Base-by-base conservation (phyloP, 192 early-diverging fungal species). In the Coemansia sp. region DNA sequence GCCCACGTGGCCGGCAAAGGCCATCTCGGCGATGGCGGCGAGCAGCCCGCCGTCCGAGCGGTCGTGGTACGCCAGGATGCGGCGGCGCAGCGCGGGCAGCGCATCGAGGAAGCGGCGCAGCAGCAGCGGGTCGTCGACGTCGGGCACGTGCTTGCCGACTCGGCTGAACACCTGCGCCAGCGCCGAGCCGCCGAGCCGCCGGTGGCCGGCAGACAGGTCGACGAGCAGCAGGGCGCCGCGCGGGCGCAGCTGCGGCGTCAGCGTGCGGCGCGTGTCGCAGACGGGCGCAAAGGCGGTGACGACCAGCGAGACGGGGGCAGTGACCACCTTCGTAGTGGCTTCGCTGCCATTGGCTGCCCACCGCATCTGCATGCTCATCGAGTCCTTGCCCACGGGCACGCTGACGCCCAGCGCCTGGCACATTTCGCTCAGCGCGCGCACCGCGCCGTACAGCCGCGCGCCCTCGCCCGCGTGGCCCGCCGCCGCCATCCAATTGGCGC, bases 301-400 rank as follows among this genome's bases (percentile, higher is more conserved):
- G 67, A 94, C 93, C 38, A 98, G 84, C 56, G 94, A 90, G 53
- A 99, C 74, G 0, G 98, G 98, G 8, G 96, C 92, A 4, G 93
- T 96, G 19, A 98, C 94, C n/a, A n/a, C n/a, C n/a, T n/a, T n/a
- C n/a, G n/a, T n/a, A 25, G 12, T 11, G 0, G 83, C 82, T 76
- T 70, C 37, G 53, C 68, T 38, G 37, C 10, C 37, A 38, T 38
- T 38, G 37, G 10, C 10, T 11, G 6, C n/a, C 95, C 96, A 98
- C 67, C 90, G 90, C 84, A 96, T 93, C 85, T 96, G 95, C 98
- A 99, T 99, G 40, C 93, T 95, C 96, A 98, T 96, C 9, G 96
- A 98, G 84, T 99, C 98, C 87, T 99, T 99, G 60, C 98, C 98
- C 19, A 99, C 98, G 6, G 98, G 98, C 61, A 99, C 93, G 45